These are phyloP conservation scores for Coffea eugenioides DNA, from an alignment of 257 asterid genomes.

Conservation along the genomic window DNA sequence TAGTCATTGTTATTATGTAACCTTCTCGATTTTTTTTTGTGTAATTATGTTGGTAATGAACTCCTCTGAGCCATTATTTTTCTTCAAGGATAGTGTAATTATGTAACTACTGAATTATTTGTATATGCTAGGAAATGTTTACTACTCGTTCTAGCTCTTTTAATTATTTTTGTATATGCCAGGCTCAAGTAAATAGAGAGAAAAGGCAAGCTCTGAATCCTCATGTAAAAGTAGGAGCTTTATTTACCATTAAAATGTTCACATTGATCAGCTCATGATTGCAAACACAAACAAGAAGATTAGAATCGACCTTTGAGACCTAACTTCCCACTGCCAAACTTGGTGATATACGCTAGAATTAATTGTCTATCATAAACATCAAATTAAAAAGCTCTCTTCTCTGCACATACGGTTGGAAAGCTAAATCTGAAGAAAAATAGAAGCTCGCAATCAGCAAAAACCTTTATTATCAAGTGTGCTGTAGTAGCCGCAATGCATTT, in stretches of 20 bases:
- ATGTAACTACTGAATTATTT: background rate
- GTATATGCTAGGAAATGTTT: too few species aligned
- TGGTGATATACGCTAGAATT: background rate
- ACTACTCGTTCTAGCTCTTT: too few species aligned
- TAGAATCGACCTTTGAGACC: background rate
- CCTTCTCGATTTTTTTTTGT: background rate
- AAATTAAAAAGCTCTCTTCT: background rate
- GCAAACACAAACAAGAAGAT: background rate
- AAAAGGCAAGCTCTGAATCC: conserved; percentile 2
- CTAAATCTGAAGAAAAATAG: background rate
- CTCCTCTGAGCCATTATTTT: background rate
- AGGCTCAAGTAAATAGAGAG: background rate
- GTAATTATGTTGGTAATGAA: background rate
- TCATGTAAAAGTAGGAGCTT: background rate
- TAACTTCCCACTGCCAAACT: background rate
- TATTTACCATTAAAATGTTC: background rate
- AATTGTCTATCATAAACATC: background rate
- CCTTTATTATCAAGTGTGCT: conserved; percentile 3
- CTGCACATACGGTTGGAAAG: background rate
- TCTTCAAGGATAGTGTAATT: too few species aligned
- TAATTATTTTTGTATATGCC: too few species aligned
- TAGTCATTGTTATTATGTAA: background rate
- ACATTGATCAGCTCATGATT: background rate
- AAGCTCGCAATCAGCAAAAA: conserved; percentile 1
- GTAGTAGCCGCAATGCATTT: conserved; percentile 1